These are phyloP conservation scores for Canariomyces notabilis DNA, from an alignment of 2,329 filamentous ascomycete genomes.

Conservation along the genomic window DNA sequence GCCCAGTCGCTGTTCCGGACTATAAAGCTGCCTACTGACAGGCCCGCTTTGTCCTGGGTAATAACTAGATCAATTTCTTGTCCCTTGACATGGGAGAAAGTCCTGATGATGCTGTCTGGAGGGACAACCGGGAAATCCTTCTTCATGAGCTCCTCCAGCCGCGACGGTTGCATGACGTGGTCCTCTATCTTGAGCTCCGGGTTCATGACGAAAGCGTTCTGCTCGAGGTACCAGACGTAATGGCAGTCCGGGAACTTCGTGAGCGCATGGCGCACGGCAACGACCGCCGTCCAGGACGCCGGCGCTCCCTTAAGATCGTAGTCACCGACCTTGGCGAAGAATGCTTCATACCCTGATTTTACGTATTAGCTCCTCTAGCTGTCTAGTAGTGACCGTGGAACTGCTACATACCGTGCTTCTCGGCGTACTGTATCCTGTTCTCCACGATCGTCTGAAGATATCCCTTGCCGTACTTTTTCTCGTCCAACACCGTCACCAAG, in stretches of 20 bases:
- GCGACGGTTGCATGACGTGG: constrained; percentile 61
- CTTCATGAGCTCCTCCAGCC: constrained; percentile 74
- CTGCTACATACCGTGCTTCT: constrained; percentile 66
- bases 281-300: constrained; percentile 69
- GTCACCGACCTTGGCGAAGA: constrained; percentile 71
- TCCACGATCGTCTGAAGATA: constrained; percentile 71
- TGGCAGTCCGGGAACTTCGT: constrained; percentile 69
- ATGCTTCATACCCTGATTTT: constrained; percentile 70
- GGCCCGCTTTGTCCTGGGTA: constrained; percentile 76
- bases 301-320: constrained; percentile 64
- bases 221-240: constrained; percentile 84
- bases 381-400: not conserved
- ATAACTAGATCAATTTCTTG: constrained; percentile 76
- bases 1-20: constrained; percentile 84
- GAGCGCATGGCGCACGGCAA: constrained; percentile 84
- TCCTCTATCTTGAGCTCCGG: constrained; percentile 63
- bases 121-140: constrained; percentile 83
- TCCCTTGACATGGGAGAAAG: constrained; percentile 74
- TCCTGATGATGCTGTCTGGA: constrained; percentile 95
- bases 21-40: constrained; percentile 73
- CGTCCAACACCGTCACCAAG: constrained; percentile 80
- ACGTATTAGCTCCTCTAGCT: not conserved
- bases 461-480: constrained; percentile 54
- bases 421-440: constrained; percentile 81
- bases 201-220: constrained; percentile 86